phyloP scores from a whole-genome alignment of 1,284 basidiomycete genomes.

The Ceratobasidium papillatum region DNA sequence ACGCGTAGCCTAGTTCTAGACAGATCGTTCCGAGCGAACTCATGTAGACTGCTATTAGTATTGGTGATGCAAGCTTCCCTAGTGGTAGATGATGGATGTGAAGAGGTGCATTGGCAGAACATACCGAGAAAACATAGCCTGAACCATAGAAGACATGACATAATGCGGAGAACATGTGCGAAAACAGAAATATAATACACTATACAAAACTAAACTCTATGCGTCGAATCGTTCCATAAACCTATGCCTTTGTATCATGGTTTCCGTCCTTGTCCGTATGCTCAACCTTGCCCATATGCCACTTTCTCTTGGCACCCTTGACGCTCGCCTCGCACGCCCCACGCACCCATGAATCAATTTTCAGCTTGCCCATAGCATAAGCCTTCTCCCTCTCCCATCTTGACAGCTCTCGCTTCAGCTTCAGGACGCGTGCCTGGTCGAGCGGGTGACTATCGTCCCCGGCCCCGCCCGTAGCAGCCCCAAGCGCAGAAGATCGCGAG shows the following conservation, averaged over 20 bases:
- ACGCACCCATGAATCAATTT: slow-evolving; percentile 35
- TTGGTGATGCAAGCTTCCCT: not conserved
- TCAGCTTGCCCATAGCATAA: slow-evolving; percentile 43
- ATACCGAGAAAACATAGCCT: not conserved
- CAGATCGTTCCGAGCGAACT: too few relatives aligned
- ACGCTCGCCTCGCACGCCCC: slow-evolving; percentile 34
- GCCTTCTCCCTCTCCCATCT: slow-evolving; percentile 68
- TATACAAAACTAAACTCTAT: slow-evolving; percentile 12
- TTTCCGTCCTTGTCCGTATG: not conserved
- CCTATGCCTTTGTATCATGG: not conserved
- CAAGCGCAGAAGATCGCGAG: slow-evolving; percentile 12
- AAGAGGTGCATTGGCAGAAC: slow-evolving; percentile 5
- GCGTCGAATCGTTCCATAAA: not conserved
- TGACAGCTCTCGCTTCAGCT: slow-evolving; percentile 68
- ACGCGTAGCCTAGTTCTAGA: too few relatives aligned
- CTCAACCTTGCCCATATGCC: not conserved
- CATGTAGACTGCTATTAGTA: too few relatives aligned
- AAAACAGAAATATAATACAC: not conserved
- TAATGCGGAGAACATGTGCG: not conserved
- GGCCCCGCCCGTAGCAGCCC: not conserved
- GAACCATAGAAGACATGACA: not conserved
- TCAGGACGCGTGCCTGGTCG: slow-evolving; percentile 64
- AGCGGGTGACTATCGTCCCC: slow-evolving; percentile 64
- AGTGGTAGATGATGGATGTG: not conserved
- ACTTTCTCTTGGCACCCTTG: slow-evolving; percentile 4